A percentile compares a stretch with the other conserved stretches of the same genome.
phyloP scores from a whole-genome alignment of 2,329 filamentous ascomycete species.

The Aspergillus jensenii region DNA sequence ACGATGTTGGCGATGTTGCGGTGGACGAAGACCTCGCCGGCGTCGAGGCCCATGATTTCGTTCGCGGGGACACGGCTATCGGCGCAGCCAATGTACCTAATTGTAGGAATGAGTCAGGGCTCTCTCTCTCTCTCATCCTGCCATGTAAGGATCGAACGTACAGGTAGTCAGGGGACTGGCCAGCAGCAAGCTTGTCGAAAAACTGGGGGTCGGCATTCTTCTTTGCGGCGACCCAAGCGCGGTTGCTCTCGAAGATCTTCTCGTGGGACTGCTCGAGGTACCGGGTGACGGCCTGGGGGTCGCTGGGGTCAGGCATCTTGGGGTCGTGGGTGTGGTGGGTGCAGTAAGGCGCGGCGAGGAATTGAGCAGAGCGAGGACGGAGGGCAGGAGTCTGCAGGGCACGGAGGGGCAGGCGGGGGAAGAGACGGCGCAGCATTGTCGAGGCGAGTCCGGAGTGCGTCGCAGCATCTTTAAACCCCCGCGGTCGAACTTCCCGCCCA shows the following conservation, averaged over 20 bases:
- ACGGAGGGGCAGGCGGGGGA: background rate
- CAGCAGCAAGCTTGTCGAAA: constrained; percentile 63
- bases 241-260: constrained; percentile 68
- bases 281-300: constrained; percentile 3
- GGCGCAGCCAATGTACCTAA: constrained; percentile 36
- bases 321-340: background rate
- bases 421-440: constrained; percentile 1
- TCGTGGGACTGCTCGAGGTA: constrained; percentile 55
- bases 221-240: constrained; percentile 63
- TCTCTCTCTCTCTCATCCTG: too few relatives aligned
- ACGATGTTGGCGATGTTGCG: constrained; percentile 37
- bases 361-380: background rate
- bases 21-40: constrained; percentile 35
- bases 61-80: constrained; percentile 35
- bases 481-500: background rate
- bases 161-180: constrained; percentile 69
- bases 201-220: constrained; percentile 57
- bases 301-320: background rate
- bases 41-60: constrained; percentile 32
- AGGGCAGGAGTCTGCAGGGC: background rate
- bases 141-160: constrained; percentile 5
- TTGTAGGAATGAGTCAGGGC: background rate
- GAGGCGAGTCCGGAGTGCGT: background rate
- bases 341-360: background rate
- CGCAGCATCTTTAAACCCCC: background rate